Percentiles rank a stretch among this genome's conserved stretches.
phyloP scores from a whole-genome alignment of 345 rosid genomes.

The Gossypium turneri region DNA sequence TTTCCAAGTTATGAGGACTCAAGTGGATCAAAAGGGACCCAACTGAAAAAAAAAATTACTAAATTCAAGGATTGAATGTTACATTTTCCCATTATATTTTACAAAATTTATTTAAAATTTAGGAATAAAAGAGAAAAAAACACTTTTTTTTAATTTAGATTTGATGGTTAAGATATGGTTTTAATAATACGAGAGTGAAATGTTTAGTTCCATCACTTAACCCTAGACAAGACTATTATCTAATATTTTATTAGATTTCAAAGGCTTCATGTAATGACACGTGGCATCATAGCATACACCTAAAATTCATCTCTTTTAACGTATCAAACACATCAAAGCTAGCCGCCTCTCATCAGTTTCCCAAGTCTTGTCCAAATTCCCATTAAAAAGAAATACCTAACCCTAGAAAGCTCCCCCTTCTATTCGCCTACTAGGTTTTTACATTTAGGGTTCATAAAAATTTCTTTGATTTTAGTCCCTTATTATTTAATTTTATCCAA shows the following conservation, averaged over 20 bases:
- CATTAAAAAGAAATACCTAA: too few relatives aligned
- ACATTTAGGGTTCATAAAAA: too few relatives aligned
- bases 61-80: too few relatives aligned
- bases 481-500: too few relatives aligned
- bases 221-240: not conserved
- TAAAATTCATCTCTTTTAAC: not conserved
- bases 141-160: not conserved
- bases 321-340: not conserved
- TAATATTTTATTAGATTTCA: not conserved
- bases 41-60: too few relatives aligned
- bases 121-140: not conserved
- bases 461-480: too few relatives aligned
- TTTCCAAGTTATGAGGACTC: fast-evolving
- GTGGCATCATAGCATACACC: not conserved
- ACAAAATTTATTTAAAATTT: too few relatives aligned
- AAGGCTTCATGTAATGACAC: not conserved
- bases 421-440: too few relatives aligned
- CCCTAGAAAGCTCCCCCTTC: too few relatives aligned
- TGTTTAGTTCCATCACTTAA: not conserved
- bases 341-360: not conserved
- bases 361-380: too few relatives aligned
- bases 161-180: not conserved
- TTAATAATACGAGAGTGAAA: not conserved
- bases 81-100: too few relatives aligned
- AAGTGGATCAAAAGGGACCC: too few relatives aligned